Conservation (phyloP, 805 yeast species). For the Candida coquimbonensis region DNA sequence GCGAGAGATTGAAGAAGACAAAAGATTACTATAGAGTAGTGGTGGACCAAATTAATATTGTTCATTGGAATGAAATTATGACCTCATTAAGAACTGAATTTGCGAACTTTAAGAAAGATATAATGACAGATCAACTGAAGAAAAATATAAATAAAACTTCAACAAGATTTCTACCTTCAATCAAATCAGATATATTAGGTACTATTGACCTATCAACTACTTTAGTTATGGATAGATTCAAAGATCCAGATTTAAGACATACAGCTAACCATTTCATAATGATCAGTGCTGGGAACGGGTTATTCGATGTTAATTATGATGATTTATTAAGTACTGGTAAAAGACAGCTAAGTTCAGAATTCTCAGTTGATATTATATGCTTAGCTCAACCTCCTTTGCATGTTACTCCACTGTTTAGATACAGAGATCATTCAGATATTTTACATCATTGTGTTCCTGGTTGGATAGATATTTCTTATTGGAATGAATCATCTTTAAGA, state of each 20-base stretch:
- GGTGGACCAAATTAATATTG: conserved; percentile 86
- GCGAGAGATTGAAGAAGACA: conserved; percentile 62
- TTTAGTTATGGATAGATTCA: conserved; percentile 66
- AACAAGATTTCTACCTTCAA: conserved; percentile 63
- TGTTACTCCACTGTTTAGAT: conserved; percentile 82
- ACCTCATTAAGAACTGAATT: conserved; percentile 78
- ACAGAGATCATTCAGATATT: conserved; percentile 42
- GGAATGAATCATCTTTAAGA: conserved; percentile 47
- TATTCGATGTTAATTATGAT: conserved; percentile 85
- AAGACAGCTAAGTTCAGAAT: conserved; percentile 68
- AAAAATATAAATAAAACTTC: conserved; percentile 30
- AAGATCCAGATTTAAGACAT: conserved; percentile 80
- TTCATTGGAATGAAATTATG: conserved; percentile 91
- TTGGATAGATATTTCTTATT: conserved; percentile 93
- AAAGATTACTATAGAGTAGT: conserved; percentile 87
- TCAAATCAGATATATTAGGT: conserved; percentile 84
- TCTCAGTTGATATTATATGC: conserved; percentile 84
- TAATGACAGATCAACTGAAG: conserved; percentile 39
- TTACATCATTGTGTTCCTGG: conserved; percentile 79
- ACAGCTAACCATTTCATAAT: conserved; percentile 87
- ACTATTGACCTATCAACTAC: conserved; percentile 81
- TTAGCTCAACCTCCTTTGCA: conserved; percentile 88
- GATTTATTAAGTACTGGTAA: conserved; percentile 68
- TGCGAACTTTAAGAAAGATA: conserved; percentile 70
- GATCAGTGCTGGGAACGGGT: conserved; percentile 88